Percentiles rank a stretch among this genome's conserved stretches.
Evolutionary conservation across 225 moss, liverwort and hornwort genomes (phyloP).

Genomic region (Sphagnum tenellum): DNA sequence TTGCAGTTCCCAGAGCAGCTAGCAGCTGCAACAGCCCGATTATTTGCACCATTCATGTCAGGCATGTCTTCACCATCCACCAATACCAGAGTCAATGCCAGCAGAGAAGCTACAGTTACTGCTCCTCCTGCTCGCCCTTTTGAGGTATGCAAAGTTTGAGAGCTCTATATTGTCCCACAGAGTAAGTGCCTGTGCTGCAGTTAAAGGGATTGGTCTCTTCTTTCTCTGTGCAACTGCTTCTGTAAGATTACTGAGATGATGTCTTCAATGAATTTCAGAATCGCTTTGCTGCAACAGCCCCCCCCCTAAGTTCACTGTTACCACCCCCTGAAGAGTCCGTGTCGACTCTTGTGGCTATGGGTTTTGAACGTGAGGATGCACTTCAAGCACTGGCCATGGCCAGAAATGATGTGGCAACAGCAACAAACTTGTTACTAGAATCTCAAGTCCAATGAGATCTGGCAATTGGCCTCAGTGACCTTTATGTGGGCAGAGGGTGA

Average conservation of each 20-base stretch:
- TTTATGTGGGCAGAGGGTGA: no score
- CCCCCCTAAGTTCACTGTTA: conserved; percentile 36
- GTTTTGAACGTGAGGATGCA: conserved; percentile 72
- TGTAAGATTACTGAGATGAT: no score
- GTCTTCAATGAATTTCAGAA: conserved; percentile 28
- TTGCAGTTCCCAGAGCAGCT: conserved; percentile 24
- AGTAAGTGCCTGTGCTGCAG: no score
- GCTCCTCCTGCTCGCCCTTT: not conserved
- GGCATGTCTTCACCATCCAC: conserved; percentile 30
- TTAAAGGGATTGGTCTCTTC: no score
- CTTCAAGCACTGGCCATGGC: conserved; percentile 71
- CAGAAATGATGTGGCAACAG: conserved; percentile 64
- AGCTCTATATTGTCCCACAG: no score
- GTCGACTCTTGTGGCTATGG: conserved; percentile 80
- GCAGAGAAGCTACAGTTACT: not conserved
- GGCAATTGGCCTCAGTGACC: no score
- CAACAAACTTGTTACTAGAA: conserved; percentile 82
- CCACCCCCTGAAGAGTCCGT: conserved; percentile 61
- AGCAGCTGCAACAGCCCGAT: conserved; percentile 19
- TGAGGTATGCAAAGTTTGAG: not conserved
- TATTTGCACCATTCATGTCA: conserved; percentile 31
- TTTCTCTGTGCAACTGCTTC: no score
- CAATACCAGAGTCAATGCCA: conserved; percentile 4
- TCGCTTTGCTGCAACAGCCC: conserved; percentile 62
- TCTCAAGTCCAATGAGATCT: conserved; percentile 55